phyloP scores from a whole-genome alignment of 1,284 basidiomycete species.

The Apiotrichum gamsii region DNA sequence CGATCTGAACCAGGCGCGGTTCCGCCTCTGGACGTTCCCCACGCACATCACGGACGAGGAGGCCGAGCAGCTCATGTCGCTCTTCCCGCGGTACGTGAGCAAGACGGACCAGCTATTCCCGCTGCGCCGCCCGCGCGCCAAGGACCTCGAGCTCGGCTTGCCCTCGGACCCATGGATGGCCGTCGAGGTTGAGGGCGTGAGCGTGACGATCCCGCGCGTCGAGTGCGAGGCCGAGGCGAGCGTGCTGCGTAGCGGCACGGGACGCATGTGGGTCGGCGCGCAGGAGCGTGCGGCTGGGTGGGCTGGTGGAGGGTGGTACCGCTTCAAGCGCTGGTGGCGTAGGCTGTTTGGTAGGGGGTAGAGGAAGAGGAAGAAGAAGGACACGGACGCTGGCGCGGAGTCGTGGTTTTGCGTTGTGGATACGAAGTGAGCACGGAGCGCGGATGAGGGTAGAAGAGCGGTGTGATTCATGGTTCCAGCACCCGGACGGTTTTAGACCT shows the following conservation, averaged over 20 bases:
- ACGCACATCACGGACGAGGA: slow-evolving; percentile 39
- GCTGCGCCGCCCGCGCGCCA: slow-evolving; percentile 22
- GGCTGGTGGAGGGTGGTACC: slow-evolving; percentile 33
- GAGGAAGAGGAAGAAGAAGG: not conserved
- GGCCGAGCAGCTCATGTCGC: slow-evolving; percentile 23
- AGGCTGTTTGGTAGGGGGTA: slow-evolving; percentile 26
- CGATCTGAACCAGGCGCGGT: slow-evolving; percentile 35
- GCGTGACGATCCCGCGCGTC: slow-evolving; percentile 19
- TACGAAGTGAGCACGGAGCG: too few species aligned
- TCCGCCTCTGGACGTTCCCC: slow-evolving; percentile 41
- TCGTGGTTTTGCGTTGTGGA: too few species aligned
- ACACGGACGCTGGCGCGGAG: not conserved
- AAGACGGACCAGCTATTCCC: slow-evolving; percentile 29
- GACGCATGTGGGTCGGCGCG: slow-evolving; percentile 37
- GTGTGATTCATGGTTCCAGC: too few species aligned
- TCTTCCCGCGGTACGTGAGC: slow-evolving; percentile 27
- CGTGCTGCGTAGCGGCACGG: slow-evolving; percentile 37
- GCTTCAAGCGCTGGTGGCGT: slow-evolving; percentile 39
- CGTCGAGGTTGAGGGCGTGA: slow-evolving; percentile 16
- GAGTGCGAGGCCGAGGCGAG: slow-evolving; percentile 30
- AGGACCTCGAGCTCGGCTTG: slow-evolving; percentile 26
- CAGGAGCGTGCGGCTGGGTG: slow-evolving; percentile 26
- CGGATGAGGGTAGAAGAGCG: too few species aligned
- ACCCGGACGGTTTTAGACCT: too few species aligned
- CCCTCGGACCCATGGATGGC: slow-evolving; percentile 23